Percentiles rank a stretch among this genome's conserved stretches.
Evolutionary conservation across 2,329 filamentous ascomycete species (phyloP).

Genomic region (Calonectria montana): DNA sequence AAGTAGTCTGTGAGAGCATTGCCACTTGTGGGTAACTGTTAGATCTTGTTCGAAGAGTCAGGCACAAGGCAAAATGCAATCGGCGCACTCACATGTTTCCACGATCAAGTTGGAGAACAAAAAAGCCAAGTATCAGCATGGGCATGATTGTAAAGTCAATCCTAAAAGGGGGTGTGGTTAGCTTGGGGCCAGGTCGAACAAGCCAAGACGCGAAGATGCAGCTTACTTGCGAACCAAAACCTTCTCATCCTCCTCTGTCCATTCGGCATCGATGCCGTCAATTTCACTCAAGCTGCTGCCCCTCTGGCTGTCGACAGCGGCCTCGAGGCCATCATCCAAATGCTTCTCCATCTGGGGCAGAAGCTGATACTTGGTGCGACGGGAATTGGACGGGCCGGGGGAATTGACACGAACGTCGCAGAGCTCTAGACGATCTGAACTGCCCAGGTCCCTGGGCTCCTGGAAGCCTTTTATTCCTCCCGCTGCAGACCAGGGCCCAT

Average conservation of each 20-base stretch:
- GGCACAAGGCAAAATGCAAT: too few relatives aligned
- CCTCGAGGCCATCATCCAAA: slow-evolving; percentile 18
- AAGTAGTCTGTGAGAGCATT: slow-evolving; percentile 59
- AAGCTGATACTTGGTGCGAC: slow-evolving; percentile 7
- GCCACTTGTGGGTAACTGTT: slow-evolving; percentile 29
- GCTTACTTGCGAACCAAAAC: slow-evolving; percentile 43
- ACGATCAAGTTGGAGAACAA: slow-evolving; percentile 55
- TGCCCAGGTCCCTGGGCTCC: background rate
- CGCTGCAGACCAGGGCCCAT: slow-evolving; percentile 2
- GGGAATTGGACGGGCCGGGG: background rate
- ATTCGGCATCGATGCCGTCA: slow-evolving; percentile 36
- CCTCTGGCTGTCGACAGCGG: slow-evolving; percentile 11
- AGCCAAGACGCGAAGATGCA: background rate
- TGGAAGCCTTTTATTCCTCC: slow-evolving; percentile 16
- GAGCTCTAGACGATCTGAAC: background rate
- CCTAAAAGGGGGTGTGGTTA: slow-evolving; percentile 41
- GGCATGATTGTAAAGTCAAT: slow-evolving; percentile 59
- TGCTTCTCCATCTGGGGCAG: slow-evolving; percentile 31
- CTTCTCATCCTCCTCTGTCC: slow-evolving; percentile 44
- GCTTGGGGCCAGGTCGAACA: background rate
- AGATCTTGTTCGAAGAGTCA: background rate
- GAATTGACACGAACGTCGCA: background rate
- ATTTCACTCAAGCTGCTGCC: slow-evolving; percentile 23
- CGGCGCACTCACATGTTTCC: slow-evolving; percentile 48
- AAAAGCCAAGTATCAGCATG: slow-evolving; percentile 58